Evolutionary conservation across 2,329 filamentous ascomycete genomes (phyloP).

Genomic region (Colletotrichum echinochloae): DNA sequence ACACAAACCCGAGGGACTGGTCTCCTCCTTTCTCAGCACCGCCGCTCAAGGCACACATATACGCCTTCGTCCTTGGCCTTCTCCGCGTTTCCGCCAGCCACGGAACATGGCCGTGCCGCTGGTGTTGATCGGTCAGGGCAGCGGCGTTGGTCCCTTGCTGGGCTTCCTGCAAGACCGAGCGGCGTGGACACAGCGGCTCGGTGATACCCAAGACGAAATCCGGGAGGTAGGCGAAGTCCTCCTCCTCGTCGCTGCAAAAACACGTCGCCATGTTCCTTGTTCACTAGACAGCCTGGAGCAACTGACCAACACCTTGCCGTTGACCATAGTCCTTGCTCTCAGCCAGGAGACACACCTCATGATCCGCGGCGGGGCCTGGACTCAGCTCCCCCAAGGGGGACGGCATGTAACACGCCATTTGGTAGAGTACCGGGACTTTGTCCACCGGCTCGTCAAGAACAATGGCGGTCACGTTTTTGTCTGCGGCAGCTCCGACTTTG

Average conservation of each 20-base stretch:
- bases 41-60: conserved; percentile 19
- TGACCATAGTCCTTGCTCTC: conserved; percentile 27
- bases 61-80: conserved; percentile 33
- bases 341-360: conserved; percentile 30
- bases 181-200: not conserved
- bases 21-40: conserved; percentile 25
- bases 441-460: conserved; percentile 18
- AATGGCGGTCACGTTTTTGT: conserved; percentile 29
- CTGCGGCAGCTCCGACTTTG: conserved; percentile 35
- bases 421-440: conserved; percentile 5
- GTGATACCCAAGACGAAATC: not conserved
- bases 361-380: conserved; percentile 20
- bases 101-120: conserved; percentile 20
- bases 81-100: conserved; percentile 30
- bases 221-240: conserved; percentile 13
- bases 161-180: conserved; percentile 34
- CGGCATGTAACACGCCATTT: conserved; percentile 20
- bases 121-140: conserved; percentile 26
- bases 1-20: conserved; percentile 31
- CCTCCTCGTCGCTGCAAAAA: conserved; percentile 25
- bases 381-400: conserved; percentile 1
- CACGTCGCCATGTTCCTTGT: conserved; percentile 31
- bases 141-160: conserved; percentile 23
- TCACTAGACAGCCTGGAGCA: conserved; percentile 19
- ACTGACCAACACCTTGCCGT: conserved; percentile 16